Percentiles rank a stretch among this genome's conserved stretches.
Evolutionary conservation across 257 asterid genomes (phyloP).

Genomic region (Solanum stenotomum): DNA sequence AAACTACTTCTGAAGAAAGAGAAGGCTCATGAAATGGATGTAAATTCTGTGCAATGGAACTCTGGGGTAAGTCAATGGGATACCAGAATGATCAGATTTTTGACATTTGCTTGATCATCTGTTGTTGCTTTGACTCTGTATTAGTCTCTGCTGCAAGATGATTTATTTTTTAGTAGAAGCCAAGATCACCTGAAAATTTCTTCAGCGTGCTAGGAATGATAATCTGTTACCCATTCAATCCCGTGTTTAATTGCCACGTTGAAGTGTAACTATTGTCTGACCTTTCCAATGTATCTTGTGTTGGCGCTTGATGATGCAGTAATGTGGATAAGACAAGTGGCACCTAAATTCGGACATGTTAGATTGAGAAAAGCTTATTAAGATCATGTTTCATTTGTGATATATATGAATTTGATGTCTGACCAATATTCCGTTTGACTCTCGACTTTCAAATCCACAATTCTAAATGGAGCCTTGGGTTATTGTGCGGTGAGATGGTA

Average conservation of each 20-base stretch:
- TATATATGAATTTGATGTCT: background rate
- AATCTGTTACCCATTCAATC: background rate
- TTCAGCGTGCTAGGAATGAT: background rate
- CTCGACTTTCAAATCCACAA: background rate
- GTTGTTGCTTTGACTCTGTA: background rate
- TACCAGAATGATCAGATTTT: background rate
- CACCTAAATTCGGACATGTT: background rate
- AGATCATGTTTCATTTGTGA: background rate
- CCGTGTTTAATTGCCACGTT: background rate
- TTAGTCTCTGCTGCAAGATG: background rate
- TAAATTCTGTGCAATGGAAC: slow-evolving; percentile 85
- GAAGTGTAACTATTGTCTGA: background rate
- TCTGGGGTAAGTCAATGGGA: slow-evolving; percentile 42
- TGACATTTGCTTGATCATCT: background rate
- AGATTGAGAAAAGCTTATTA: background rate
- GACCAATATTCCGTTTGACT: background rate
- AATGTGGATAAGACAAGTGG: background rate
- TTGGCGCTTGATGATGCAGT: background rate
- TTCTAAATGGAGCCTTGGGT: background rate
- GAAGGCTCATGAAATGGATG: slow-evolving; percentile 94
- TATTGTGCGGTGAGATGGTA: background rate
- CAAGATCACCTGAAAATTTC: background rate
- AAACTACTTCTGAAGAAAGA: slow-evolving; percentile 64
- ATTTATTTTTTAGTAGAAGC: background rate
- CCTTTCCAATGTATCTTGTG: background rate